Base-by-base conservation (phyloP, 225 moss, liverwort and hornwort genomes). In the Antitrichia curtipendula region DNA sequence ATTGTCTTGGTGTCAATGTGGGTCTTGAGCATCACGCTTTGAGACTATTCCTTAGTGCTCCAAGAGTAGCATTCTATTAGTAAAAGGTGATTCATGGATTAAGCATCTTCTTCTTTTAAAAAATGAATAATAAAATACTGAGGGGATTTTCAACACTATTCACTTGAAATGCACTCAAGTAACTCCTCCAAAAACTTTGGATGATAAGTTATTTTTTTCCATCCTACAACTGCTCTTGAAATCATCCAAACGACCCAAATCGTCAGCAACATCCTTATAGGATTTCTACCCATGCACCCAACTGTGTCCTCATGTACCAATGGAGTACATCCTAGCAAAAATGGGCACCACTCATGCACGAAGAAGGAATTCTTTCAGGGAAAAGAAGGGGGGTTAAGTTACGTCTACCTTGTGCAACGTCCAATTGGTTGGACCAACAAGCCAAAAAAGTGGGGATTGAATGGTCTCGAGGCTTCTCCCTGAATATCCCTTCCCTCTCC, bases 201-300 rank as follows among this genome's bases (percentile, higher is more conserved):
- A 8, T 41, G 40, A 24, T 1, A 13, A 4, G 7, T 21, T 66
- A 0, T 68, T 68, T 41, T 27, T 40, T 41, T 25, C 15, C 25
- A 41, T 71, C 16, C 16, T 71, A 16, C 9, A 71, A 16, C 2
- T 3, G 6, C 7, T 16, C 9, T 0, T 27, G 0, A 17, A 72
- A 72, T 28, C 6, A 17, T 28, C 17, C 10, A 28, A 72, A 68
- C 2, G 9, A 68, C 7, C 38, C 38, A 38, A 38, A 7, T 22
- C 0, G 0, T n/a, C 2, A 0, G 2, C 23, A 23, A 6, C 1
- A 0, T 23, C n/a, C 7, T 38, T 23, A 13, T 2, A 23, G 2
- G 25, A 19, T 29, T 29, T 1, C 6, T 18, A 49, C 1, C 1
- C 7, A 0, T 19, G 12, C 12, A 4, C 12, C 19, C 17, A 7